Base-by-base conservation (phyloP, 2,329 filamentous ascomycete genomes). In the Ophiostoma sp. region DNA sequence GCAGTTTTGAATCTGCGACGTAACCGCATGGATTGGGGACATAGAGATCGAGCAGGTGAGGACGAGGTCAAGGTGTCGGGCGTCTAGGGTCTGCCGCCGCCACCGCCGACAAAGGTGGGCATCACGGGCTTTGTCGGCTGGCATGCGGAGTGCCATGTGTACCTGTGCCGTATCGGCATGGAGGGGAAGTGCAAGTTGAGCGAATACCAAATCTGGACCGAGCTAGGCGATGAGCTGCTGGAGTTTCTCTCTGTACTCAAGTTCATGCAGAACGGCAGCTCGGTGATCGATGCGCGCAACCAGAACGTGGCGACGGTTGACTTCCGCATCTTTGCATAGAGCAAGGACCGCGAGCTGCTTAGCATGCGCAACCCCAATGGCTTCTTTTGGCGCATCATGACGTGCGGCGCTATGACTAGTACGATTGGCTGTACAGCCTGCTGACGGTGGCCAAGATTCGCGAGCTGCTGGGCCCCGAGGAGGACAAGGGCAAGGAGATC, bases 31-130 rank as follows among this genome's bases (percentile, higher is more conserved):
- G 60, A 70, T 77, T 38, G 73, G 74, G 41, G 74, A 68, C 66
- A 73, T 73, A 42, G 69, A 64, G 67, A 84, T 87, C 73, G 81
- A 84, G 70, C 81, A 85, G 72, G 66, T 75, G 72, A 73, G 70
- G 74, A 74, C 69, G 73, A 73, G 16, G 76, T 78, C 12, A 72
- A 71, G n/a, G 73, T 78, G 11, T 73, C 73, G 2, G 76, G 77
- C 4, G 74, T 78, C 69, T 76, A 76, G 70, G 76, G 76, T 9
- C 68, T 73, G 18, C 75, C 75, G 6, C 73, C 76, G 12, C 76
- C 76, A 7, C 71, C 74, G 3, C 78, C 76, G 7, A 78, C 75
- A 5, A 77, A 76, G 67, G 74, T 75, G 41, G 72, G 73, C 49
- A 70, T 75, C 55, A 74, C 73, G 2, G 72, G 71, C 3, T 71